Evolutionary conservation across 208 protist genomes (phyloP), one percentile per base, ranked within the genome.

Genomic region (Trypanosoma lewisi): DNA sequence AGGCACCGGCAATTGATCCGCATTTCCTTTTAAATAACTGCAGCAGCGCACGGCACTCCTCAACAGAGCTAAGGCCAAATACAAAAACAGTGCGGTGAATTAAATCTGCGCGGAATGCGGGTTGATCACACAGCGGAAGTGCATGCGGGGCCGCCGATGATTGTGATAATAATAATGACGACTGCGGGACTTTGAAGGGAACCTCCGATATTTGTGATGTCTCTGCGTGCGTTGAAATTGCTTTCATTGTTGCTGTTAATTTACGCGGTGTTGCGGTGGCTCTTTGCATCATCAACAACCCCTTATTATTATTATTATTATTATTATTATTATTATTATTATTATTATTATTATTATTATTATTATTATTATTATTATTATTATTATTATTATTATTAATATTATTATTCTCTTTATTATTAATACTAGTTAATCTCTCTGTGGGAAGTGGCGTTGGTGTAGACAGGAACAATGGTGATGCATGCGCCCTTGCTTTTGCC

Each of bases 31-130:
- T 19, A 11, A 67, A 27, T 2, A 67, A 25, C 34, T 58, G 34
- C 39, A 67, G 33, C 31, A 56, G 25, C 17, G 21, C 51, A 49
- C 62, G 36, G 27, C 48, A 67, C 17, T 67, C 62, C 51, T 58
- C 52, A 4, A 39, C 9, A 6, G 51, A 59, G 16, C 42, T 31
- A 19, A 67, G 23, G 27, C 62, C 62, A 67, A 59, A 67, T 17
- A 67, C 51, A 59, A 67, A 67, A 8, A 67, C 62, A 7, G 62
- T 39, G 17, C 62, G 62, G 28, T 33, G 62, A 9, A 67, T 4
- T 39, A 56, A 33, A 21, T 67, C 62, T 5, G 39, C 27, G 27
- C 49, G 62, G 51, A 59, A 67, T n/a, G n/a, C 28, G 0, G 62
- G 62, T 28, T 50, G 62, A 14, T 67, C 62, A 39, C 36, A 25